These are phyloP conservation scores for Chenopodium berlandieri DNA, from an alignment of 148 eudicot species.

Conservation along the genomic window DNA sequence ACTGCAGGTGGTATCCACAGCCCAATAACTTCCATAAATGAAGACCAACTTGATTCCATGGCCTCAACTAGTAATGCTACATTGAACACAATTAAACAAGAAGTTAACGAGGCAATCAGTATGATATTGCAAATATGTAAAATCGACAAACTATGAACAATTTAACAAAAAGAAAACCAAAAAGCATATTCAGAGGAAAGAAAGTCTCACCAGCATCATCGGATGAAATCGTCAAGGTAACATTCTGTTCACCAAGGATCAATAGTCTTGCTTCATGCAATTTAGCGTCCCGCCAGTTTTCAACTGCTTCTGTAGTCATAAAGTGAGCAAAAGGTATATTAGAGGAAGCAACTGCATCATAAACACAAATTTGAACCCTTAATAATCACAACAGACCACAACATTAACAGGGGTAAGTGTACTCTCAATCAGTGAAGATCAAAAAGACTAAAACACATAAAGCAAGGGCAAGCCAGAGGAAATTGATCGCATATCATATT, in stretches of 20 bases:
- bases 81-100: conserved; percentile 13
- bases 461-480: not conserved
- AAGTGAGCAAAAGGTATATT: not conserved
- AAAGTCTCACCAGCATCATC: conserved; percentile 62
- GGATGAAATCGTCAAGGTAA: conserved; percentile 38
- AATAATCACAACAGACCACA: not conserved
- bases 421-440: not conserved
- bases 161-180: not conserved
- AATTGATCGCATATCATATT: not conserved
- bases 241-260: conserved; percentile 35
- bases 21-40: conserved; percentile 68
- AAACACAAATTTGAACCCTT: not conserved
- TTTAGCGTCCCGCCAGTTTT: conserved; percentile 66
- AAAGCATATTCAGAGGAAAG: conserved; percentile 5
- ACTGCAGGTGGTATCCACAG: conserved; percentile 70
- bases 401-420: conserved; percentile 1
- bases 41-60: conserved; percentile 62
- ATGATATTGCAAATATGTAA: not conserved
- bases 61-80: conserved; percentile 54
- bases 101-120: not conserved
- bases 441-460: not conserved
- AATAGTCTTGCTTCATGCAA: conserved; percentile 48
- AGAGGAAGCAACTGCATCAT: conserved; percentile 12
- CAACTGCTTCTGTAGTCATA: conserved; percentile 60
- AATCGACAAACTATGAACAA: not conserved